Evolutionary conservation across 2,329 filamentous ascomycete genomes (phyloP), one percentile per base, ranked within the genome.

Genomic region (Fusarium succisae): DNA sequence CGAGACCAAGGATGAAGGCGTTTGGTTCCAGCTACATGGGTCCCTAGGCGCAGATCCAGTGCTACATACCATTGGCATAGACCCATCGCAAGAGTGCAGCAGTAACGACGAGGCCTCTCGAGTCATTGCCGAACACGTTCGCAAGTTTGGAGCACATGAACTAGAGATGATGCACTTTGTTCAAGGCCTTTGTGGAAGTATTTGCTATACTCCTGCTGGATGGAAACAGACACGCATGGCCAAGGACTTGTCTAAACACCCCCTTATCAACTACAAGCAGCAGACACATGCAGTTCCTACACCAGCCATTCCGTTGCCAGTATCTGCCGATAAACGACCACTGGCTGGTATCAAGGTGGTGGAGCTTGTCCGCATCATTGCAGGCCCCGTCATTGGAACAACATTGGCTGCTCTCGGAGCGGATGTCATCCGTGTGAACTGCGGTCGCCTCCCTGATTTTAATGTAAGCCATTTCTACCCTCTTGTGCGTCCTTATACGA

Each of bases 1-100:
- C 18, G 58, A 61, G 47, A 61, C 58, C 2, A 51, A 51, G 10
- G 58, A 61, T 14, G 24, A 54, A 10, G 58, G 58, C 3, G 47
- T 61, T 3, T 61, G 58, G 58, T 61, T 44, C 6, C 58, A 61
- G 5, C 37, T 61, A 3, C 58, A 61, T 9, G 47, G 58, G 20
- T 61, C 58, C 7, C 24, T 61, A 13, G 77, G 86, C 39, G 47
- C 47, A n/a, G 47, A 50, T 50, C 47, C 47, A 5, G 47, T 50
- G 12, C 28, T 50, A 9, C 14, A 32, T 17, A 32, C 26, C 14
- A 50, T 50, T 4, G 47, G 47, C 28, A 30, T 50, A n/a, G 47
- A 32, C 11, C 47, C 47, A 50, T 50, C 47, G 3, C 28, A n/a
- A n/a, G 6, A 50, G 28, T 50, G 47, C 28, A n/a, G 28, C 14